phyloP scores from a whole-genome alignment of 2,329 filamentous ascomycete genomes.

The Ophiostoma sp. region DNA sequence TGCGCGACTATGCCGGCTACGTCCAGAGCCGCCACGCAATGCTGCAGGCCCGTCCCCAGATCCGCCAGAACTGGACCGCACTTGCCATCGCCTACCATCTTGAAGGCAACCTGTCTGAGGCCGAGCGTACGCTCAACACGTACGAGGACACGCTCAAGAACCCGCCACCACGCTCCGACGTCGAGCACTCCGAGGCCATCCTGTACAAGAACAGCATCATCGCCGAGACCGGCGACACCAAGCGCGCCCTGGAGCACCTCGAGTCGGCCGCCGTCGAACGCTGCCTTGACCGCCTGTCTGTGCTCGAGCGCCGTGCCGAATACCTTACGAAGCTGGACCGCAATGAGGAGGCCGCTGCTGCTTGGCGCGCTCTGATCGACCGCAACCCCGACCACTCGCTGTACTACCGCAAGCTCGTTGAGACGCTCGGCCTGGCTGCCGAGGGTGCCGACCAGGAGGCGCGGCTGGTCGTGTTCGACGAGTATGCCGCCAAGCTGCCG shows the following conservation, averaged over 20 bases:
- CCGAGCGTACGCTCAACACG: constrained; percentile 83
- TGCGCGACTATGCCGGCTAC: constrained; percentile 92
- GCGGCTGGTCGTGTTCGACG: constrained; percentile 66
- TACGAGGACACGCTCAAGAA: constrained; percentile 91
- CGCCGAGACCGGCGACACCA: constrained; percentile 75
- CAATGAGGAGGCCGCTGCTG: constrained; percentile 73
- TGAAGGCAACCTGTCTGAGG: constrained; percentile 74
- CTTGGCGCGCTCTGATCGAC: constrained; percentile 74
- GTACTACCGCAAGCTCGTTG: constrained; percentile 76
- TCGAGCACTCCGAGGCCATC: constrained; percentile 88
- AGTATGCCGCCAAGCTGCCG: constrained; percentile 74
- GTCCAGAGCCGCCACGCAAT: constrained; percentile 83
- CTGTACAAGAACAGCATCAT: constrained; percentile 96
- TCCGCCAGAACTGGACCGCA: constrained; percentile 96
- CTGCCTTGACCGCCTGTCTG: constrained; percentile 75
- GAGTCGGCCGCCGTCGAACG: constrained; percentile 69
- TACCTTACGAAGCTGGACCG: constrained; percentile 73
- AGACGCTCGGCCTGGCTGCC: constrained; percentile 55
- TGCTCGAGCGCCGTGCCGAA: constrained; percentile 78
- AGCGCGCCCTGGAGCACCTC: constrained; percentile 81
- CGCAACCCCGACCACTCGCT: constrained; percentile 81
- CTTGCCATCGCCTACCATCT: constrained; percentile 89
- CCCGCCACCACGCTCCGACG: constrained; percentile 67
- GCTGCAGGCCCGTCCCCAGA: constrained; percentile 72
- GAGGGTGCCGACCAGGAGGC: constrained; percentile 53